Conservation (phyloP, 495 filamentous ascomycete species). For the Penicillium simplicissimum region DNA sequence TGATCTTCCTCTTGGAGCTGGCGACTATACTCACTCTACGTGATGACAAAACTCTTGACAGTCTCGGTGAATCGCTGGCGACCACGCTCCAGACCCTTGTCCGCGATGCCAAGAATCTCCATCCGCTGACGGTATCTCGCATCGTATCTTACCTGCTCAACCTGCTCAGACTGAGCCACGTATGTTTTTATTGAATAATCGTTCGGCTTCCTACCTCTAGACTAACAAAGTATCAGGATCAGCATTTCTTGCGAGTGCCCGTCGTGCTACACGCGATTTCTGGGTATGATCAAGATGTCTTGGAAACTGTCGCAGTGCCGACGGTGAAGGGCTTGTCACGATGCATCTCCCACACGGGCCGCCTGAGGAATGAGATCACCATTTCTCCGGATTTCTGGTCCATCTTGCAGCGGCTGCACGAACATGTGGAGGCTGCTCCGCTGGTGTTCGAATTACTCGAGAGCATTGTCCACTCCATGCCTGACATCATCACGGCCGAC, state of each 20-base stretch:
- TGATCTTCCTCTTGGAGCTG: conserved; percentile 87
- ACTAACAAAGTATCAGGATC: conserved; percentile 60
- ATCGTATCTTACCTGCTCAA: conserved; percentile 84
- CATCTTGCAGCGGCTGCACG: conserved; percentile 74
- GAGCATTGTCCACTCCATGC: conserved; percentile 62
- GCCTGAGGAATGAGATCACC: conserved; percentile 86
- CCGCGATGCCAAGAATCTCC: conserved; percentile 73
- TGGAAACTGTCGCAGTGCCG: conserved; percentile 73
- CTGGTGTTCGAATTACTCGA: conserved; percentile 83
- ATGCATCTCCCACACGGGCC: conserved; percentile 73
- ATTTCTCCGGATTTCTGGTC: conserved; percentile 98
- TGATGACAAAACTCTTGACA: conserved; percentile 67
- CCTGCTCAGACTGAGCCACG: conserved; percentile 83
- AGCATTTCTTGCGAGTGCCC: conserved; percentile 89
- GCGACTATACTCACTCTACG: conserved; percentile 82
- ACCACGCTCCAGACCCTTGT: conserved; percentile 79
- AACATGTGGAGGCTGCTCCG: conserved; percentile 64
- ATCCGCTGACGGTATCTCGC: conserved; percentile 77
- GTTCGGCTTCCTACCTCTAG: background rate
- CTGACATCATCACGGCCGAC: conserved; percentile 82
- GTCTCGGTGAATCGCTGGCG: conserved; percentile 74
- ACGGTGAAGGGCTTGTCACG: conserved; percentile 75
- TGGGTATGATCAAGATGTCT: conserved; percentile 72
- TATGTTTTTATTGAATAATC: conserved; percentile 44
- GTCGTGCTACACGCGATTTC: conserved; percentile 90